Conservation (phyloP, 495 filamentous ascomycete genomes). For the Trichoderma orchidacearum region DNA sequence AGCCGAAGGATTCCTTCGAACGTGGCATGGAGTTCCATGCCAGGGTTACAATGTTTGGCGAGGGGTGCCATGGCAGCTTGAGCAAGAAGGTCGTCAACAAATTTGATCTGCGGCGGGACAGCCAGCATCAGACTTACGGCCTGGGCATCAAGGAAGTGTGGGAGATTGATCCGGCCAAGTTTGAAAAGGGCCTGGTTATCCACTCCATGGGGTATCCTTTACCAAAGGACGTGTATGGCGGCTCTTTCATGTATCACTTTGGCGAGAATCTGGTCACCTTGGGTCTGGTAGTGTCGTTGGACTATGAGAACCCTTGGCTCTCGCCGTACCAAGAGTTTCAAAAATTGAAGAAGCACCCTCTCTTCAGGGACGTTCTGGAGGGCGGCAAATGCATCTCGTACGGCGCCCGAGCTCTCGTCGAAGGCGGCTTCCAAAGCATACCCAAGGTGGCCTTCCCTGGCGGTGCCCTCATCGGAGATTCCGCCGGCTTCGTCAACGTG, state of each 20-base stretch:
- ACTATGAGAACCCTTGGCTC: slow-evolving; percentile 95
- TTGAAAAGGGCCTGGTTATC: slow-evolving; percentile 67
- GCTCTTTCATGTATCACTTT: slow-evolving; percentile 98
- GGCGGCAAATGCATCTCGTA: slow-evolving; percentile 98
- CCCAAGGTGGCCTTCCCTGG: slow-evolving; percentile 94
- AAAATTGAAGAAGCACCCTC: slow-evolving; percentile 93
- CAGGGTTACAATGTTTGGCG: slow-evolving; percentile 79
- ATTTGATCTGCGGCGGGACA: slow-evolving; percentile 79
- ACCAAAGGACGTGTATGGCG: slow-evolving; percentile 81
- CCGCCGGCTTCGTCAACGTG: slow-evolving; percentile 93
- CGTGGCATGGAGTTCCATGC: slow-evolving; percentile 98
- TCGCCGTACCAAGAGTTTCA: slow-evolving; percentile 95
- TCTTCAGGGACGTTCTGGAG: slow-evolving; percentile 69
- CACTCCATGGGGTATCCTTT: slow-evolving; percentile 95
- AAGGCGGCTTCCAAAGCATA: slow-evolving; percentile 96
- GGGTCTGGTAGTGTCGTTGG: slow-evolving; percentile 84
- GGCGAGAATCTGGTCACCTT: slow-evolving; percentile 93
- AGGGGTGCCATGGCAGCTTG: slow-evolving; percentile 93
- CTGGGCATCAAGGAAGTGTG: slow-evolving; percentile 94
- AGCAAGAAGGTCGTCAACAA: slow-evolving; percentile 94
- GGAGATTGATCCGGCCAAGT: slow-evolving; percentile 91
- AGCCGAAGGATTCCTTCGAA: slow-evolving; percentile 85
- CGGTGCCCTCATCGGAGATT: slow-evolving; percentile 90
- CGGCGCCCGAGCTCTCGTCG: slow-evolving; percentile 81
- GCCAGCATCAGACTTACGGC: slow-evolving; percentile 88